Base-by-base conservation (phyloP, 768 basidiomycete genomes). In the Phaeolepiota aurea region DNA sequence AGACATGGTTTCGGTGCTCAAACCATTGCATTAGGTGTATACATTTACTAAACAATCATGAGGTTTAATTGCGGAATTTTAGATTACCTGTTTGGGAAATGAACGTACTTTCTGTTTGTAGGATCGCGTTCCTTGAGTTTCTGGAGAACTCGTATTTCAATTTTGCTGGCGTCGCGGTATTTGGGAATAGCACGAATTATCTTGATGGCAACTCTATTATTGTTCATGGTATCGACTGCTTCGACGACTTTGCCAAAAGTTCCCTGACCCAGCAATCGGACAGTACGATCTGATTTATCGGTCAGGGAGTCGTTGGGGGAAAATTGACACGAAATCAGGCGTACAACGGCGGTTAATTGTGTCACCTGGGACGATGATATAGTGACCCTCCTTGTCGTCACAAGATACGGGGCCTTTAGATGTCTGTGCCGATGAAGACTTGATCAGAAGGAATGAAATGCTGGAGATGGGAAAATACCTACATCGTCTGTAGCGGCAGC, bases 241-340 rank as follows among this genome's bases (percentile, higher is more conserved):
- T 97, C 89, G 36, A 99, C 92, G 20, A 99, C 96, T 62, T 98
- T 99, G 50, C 96, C 96, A 56, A 98, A 99, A 11, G 96, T 98
- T 10, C 96, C 96, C 66, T 98, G 94, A 13, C 96, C 96, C 3
- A 99, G 71, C 16, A 93, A 70, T 43, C 81, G 76, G 45, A 93
- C 79, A 31, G 93, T 97, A 36, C 86, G 87, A 77, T 97, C 94
- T 97, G 53, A 11, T 44, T 47, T 32, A 35, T 35, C 39, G 25
- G 44, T 52, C 28, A 54, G 59, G 31, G 44, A 44, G 37, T 32
- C 41, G 44, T 37, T 34, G 25, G 13, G 14, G 22, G 32, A 32
- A 40, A 38, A 34, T 10, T 31, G 12, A 9, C 9, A 38, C 40
- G 35, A 43, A 38, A 19, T 32, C 34, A 18, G 18, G 69, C 82